Percentiles rank a stretch among this genome's conserved stretches.
Evolutionary conservation across 139 green algal genomes (phyloP).

Genomic region (Asterochloris sp.): DNA sequence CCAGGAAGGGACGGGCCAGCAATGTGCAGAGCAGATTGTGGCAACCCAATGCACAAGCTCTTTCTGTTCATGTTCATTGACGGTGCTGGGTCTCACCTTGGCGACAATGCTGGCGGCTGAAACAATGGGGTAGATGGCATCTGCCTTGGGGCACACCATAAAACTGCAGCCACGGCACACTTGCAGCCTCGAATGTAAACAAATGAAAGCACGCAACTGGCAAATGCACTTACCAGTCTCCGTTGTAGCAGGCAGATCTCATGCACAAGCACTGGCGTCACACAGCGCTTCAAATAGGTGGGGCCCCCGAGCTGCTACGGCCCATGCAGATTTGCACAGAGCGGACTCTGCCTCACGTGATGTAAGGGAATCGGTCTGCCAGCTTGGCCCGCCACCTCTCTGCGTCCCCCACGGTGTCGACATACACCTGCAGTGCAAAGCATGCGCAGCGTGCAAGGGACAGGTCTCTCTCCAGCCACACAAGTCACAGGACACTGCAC

Average conservation of each 20-base stretch:
- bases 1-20: too few species aligned
- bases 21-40: neutral
- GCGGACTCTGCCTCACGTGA: conserved; percentile 27
- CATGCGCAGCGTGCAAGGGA: neutral
- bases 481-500: neutral
- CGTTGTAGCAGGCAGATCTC: too few species aligned
- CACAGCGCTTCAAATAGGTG: too few species aligned
- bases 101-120: conserved; percentile 88
- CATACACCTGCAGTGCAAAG: conserved; percentile 57
- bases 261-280: too few species aligned
- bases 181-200: neutral
- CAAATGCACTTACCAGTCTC: neutral
- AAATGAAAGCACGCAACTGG: neutral
- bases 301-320: too few species aligned
- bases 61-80: too few species aligned
- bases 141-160: conserved; percentile 74
- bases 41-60: too few species aligned
- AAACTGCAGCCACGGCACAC: conserved; percentile 35
- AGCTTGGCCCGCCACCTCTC: conserved; percentile 52
- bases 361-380: conserved; percentile 48
- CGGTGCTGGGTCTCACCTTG: conserved; percentile 55
- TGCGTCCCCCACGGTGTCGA: conserved; percentile 93
- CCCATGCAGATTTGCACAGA: neutral
- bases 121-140: conserved; percentile 91
- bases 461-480: neutral